Percentiles rank a stretch among this genome's conserved stretches.
Evolutionary conservation across 2,329 filamentous ascomycete species (phyloP).

Genomic region (Pseudogymnoascus sp.): DNA sequence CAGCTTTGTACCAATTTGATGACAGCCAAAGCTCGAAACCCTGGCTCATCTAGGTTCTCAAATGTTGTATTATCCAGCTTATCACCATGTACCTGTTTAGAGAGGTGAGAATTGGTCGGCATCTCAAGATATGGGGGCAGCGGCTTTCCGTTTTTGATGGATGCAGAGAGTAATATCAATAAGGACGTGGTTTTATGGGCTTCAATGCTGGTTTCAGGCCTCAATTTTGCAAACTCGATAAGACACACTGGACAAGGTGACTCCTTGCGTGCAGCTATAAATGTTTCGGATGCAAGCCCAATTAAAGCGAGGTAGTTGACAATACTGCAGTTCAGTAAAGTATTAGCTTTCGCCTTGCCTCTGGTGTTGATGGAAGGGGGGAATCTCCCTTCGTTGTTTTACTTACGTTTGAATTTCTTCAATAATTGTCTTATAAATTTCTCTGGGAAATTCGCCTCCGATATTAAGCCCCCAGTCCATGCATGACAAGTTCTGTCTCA

Average conservation of each 20-base stretch:
- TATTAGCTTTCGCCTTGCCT: neutral
- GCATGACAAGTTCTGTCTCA: slow-evolving; percentile 53
- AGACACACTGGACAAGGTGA: slow-evolving; percentile 39
- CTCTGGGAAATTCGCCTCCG: slow-evolving; percentile 56
- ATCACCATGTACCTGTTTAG: slow-evolving; percentile 45
- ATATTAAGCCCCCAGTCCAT: slow-evolving; percentile 60
- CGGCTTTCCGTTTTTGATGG: slow-evolving; percentile 55
- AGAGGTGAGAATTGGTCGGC: slow-evolving; percentile 51
- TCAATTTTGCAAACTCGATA: slow-evolving; percentile 32
- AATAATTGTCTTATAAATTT: slow-evolving; percentile 12
- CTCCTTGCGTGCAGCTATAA: slow-evolving; percentile 13
- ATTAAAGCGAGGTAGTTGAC: slow-evolving; percentile 59
- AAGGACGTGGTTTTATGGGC: slow-evolving; percentile 58
- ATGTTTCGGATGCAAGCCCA: slow-evolving; percentile 50
- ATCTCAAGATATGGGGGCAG: slow-evolving; percentile 60
- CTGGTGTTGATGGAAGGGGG: too few species aligned
- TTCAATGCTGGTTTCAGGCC: slow-evolving; percentile 44
- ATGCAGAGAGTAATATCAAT: slow-evolving; percentile 57
- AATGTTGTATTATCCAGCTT: slow-evolving; percentile 51
- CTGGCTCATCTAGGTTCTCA: slow-evolving; percentile 56
- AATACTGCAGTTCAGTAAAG: slow-evolving; percentile 34
- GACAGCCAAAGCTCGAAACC: slow-evolving; percentile 65
- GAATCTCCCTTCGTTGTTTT: slow-evolving; percentile 9
- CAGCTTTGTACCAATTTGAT: slow-evolving; percentile 44
- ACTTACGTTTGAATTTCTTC: slow-evolving; percentile 15